Evolutionary conservation across 2,329 filamentous ascomycete species (phyloP).

Genomic region (Akanthomyces uredinophilus): DNA sequence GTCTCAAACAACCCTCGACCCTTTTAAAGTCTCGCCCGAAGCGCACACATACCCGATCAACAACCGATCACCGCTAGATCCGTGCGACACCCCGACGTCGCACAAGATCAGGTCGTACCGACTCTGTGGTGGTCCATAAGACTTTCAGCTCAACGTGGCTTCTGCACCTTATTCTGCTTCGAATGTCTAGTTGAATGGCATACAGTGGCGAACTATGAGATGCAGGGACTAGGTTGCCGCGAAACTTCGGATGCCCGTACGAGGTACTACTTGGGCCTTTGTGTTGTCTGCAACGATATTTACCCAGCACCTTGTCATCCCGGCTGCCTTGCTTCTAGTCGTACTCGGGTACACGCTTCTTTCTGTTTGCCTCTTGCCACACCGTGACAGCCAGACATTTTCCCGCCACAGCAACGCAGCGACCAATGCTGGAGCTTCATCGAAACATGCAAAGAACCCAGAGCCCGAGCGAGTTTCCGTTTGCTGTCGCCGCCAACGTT

Average conservation of each 20-base stretch:
- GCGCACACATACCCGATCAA: background rate
- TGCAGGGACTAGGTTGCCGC: background rate
- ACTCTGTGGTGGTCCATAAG: background rate
- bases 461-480: background rate
- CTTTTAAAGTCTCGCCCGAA: background rate
- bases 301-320: background rate
- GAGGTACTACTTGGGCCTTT: background rate
- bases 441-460: background rate
- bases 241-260: background rate
- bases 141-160: background rate
- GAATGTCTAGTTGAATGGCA: background rate
- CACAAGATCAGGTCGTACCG: conserved; percentile 4
- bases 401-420: background rate
- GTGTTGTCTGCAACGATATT: background rate
- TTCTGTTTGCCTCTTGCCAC: too few relatives aligned
- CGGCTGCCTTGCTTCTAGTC: background rate
- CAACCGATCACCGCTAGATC: conserved; percentile 11
- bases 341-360: too few relatives aligned
- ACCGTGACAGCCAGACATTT: background rate
- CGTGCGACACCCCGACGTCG: background rate
- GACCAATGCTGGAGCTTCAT: too few relatives aligned
- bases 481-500: background rate
- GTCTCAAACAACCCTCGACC: background rate
- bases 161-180: background rate
- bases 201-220: background rate